Evolutionary conservation across 1,284 basidiomycete genomes (phyloP).

Genomic region (Ceratobasidium papillatum): DNA sequence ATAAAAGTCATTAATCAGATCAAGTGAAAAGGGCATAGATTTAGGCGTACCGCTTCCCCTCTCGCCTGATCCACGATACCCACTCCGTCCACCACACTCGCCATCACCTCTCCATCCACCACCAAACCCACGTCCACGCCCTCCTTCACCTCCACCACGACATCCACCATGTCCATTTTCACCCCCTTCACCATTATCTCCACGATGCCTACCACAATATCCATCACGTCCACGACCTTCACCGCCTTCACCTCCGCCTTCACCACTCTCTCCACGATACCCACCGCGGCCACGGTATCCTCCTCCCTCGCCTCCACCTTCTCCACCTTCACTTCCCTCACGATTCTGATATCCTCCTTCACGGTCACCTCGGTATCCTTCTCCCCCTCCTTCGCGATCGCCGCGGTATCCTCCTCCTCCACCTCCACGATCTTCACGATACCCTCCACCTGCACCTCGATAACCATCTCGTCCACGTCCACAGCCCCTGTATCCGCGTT

Average conservation of each 20-base stretch:
- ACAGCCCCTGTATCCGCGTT: constrained; percentile 50
- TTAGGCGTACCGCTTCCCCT: neutral
- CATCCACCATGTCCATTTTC: constrained; percentile 1
- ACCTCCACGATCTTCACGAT: constrained; percentile 32
- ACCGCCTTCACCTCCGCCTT: neutral
- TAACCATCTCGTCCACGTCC: constrained; percentile 46
- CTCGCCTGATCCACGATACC: neutral
- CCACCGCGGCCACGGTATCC: constrained; percentile 2
- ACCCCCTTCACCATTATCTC: no score
- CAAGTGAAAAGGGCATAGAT: neutral
- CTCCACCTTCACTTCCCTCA: neutral
- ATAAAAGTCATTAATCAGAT: no score
- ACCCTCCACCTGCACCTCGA: constrained; percentile 47
- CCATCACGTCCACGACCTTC: neutral
- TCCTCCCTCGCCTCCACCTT: neutral
- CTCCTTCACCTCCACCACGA: neutral
- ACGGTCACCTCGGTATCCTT: neutral
- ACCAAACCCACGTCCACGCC: neutral
- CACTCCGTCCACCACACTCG: neutral
- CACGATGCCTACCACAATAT: neutral
- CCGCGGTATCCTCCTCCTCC: constrained; percentile 8
- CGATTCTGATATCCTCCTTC: constrained; percentile 7
- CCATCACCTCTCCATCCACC: neutral
- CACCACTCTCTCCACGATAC: neutral
- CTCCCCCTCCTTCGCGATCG: neutral